These are phyloP conservation scores for Solanum virginianum DNA, from an alignment of 257 asterid genomes.

Conservation along the genomic window DNA sequence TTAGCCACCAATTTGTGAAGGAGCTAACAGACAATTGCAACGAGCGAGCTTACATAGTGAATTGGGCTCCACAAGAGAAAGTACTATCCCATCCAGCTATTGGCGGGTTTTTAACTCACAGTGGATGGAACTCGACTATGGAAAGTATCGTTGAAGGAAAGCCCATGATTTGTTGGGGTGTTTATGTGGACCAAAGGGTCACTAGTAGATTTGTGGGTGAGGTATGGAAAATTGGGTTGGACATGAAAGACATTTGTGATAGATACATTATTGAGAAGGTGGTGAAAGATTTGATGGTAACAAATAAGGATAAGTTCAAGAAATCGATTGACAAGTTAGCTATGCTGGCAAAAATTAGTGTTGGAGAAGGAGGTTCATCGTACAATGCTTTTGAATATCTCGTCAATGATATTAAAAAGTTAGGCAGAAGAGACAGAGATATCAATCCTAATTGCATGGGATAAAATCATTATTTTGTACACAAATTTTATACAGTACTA, in stretches of 20 bases:
- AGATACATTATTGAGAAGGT: constrained; percentile 18
- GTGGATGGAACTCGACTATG: background rate
- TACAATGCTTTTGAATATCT: constrained; percentile 11
- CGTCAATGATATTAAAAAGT: background rate
- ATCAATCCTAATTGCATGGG: background rate
- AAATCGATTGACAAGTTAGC: constrained; percentile 13
- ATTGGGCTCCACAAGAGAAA: constrained; percentile 19
- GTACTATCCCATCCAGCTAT: constrained; percentile 10
- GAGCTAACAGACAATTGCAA: background rate
- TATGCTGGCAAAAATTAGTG: constrained; percentile 14
- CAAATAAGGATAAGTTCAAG: constrained; percentile 26
- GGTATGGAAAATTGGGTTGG: constrained; percentile 49
- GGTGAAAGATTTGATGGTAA: constrained; percentile 30
- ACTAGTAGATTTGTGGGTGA: constrained; percentile 46
- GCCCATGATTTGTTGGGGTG: constrained; percentile 24
- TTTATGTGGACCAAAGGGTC: constrained; percentile 26
- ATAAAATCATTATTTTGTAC: background rate
- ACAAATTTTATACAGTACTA: background rate
- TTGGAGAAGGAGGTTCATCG: constrained; percentile 37
- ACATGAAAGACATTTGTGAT: constrained; percentile 45
- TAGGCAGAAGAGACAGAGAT: background rate
- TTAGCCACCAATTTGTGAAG: background rate
- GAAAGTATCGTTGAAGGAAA: constrained; percentile 18
- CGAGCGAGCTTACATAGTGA: constrained; percentile 6
- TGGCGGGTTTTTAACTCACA: constrained; percentile 18